These are phyloP conservation scores for Stropharia rugosoannulata DNA, from an alignment of 768 basidiomycete species.

Conservation along the genomic window DNA sequence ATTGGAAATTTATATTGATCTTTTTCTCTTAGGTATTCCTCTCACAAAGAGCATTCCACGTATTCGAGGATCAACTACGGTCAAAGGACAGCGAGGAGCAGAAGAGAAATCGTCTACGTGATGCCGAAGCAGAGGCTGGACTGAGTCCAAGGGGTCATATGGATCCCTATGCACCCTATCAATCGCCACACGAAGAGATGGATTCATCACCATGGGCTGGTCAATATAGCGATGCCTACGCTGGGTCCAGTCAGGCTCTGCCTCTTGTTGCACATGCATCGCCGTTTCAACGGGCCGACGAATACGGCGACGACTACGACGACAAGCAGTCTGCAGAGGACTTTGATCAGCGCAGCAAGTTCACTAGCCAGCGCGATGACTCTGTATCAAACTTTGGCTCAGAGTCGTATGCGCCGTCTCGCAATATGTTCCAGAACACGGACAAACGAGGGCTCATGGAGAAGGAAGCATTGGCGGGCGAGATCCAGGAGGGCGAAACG, in stretches of 20 bases:
- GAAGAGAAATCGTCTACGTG: slow-evolving; percentile 75
- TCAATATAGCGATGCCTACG: slow-evolving; percentile 54
- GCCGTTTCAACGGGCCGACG: slow-evolving; percentile 74
- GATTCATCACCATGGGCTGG: slow-evolving; percentile 30
- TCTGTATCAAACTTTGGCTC: slow-evolving; percentile 81
- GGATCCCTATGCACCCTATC: slow-evolving; percentile 83
- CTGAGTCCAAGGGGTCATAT: slow-evolving; percentile 51
- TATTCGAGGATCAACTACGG: slow-evolving; percentile 85
- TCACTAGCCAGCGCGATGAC: slow-evolving; percentile 78
- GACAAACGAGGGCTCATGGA: slow-evolving; percentile 72
- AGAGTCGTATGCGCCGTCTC: slow-evolving; percentile 90
- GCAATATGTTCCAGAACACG: slow-evolving; percentile 92
- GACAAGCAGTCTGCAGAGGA: slow-evolving; percentile 78
- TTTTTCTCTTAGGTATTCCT: slow-evolving; percentile 71
- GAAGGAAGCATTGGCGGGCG: slow-evolving; percentile 83
- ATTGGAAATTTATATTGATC: neutral
- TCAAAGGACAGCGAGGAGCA: slow-evolving; percentile 83
- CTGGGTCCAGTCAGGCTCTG: slow-evolving; percentile 65
- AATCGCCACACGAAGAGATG: slow-evolving; percentile 47
- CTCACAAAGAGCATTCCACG: slow-evolving; percentile 81
- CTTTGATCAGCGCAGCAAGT: slow-evolving; percentile 75
- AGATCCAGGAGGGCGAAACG: slow-evolving; percentile 85
- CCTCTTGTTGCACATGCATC: slow-evolving; percentile 85
- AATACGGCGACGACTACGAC: slow-evolving; percentile 77
- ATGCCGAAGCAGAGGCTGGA: slow-evolving; percentile 73